Conservation (phyloP, 441 rosid genomes). For the Aleurites moluccanus region DNA sequence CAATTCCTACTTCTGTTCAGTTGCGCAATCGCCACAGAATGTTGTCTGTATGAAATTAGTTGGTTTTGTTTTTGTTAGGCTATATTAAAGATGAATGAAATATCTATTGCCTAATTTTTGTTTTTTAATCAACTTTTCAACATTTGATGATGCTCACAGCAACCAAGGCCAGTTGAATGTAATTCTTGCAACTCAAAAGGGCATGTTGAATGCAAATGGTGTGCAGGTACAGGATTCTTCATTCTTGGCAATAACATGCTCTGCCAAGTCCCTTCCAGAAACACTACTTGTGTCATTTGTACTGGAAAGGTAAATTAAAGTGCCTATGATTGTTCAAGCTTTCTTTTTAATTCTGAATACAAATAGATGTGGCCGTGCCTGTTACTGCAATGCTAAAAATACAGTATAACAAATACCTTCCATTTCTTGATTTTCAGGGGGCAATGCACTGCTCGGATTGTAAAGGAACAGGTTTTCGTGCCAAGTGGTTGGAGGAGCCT, state of each 20-base stretch:
- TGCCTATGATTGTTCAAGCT: not conserved
- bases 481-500: conserved; percentile 89
- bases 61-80: not conserved
- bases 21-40: too few relatives aligned
- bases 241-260: conserved; percentile 91
- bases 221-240: conserved; percentile 91
- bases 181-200: conserved; percentile 71
- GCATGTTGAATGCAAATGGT: conserved; percentile 86
- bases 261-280: conserved; percentile 89
- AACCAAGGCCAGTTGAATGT: conserved; percentile 80
- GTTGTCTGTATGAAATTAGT: not conserved
- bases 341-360: not conserved
- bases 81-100: not conserved
- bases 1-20: too few relatives aligned
- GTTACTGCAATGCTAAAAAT: not conserved
- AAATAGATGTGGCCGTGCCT: not conserved
- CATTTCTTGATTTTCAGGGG: conserved; percentile 43
- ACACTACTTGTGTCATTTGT: conserved; percentile 80
- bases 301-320: conserved; percentile 61
- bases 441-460: conserved; percentile 66
- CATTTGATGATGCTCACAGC: conserved; percentile 45
- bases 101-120: not conserved
- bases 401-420: not conserved
- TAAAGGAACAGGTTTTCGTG: conserved; percentile 94
- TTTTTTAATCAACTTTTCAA: too few relatives aligned